Percentiles rank a stretch among this genome's conserved stretches.
These are phyloP conservation scores for Zygosaccharomyces bisporus DNA, from an alignment of 805 yeast species.

Conservation along the genomic window DNA sequence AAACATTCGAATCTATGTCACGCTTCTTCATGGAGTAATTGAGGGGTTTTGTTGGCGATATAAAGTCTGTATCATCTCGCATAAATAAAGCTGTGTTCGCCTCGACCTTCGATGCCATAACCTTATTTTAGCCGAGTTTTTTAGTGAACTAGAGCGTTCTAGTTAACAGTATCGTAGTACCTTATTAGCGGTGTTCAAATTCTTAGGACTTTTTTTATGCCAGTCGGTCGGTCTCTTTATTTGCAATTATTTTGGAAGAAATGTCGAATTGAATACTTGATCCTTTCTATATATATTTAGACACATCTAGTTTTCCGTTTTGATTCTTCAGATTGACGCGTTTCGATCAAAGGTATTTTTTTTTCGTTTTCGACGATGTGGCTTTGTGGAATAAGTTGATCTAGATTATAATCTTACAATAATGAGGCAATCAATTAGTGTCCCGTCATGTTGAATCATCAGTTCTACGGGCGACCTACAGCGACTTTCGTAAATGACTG, in stretches of 20 bases:
- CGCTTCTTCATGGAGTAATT: constrained; percentile 1
- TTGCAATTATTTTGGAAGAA: neutral
- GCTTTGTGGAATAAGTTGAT: no score
- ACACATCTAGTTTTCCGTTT: constrained; percentile 1
- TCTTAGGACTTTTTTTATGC: neutral
- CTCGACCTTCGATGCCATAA: constrained; percentile 12
- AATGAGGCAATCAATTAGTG: no score
- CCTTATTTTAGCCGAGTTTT: neutral
- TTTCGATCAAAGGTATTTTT: neutral
- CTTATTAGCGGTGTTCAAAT: neutral
- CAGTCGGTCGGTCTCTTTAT: neutral
- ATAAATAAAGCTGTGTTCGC: constrained; percentile 12
- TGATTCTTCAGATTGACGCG: constrained; percentile 2
- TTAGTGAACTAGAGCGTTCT: constrained; percentile 1
- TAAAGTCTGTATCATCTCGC: constrained; percentile 9
- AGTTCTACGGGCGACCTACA: no score
- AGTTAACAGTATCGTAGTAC: neutral
- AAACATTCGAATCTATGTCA: neutral
- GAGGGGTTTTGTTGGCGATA: constrained; percentile 13
- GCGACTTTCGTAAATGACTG: no score
- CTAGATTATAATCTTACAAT: no score
- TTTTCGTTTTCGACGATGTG: constrained; percentile 5
- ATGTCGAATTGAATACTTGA: neutral
- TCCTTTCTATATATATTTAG: constrained; percentile 2
- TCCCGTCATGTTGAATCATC: no score